A percentile compares a stretch with the other conserved stretches of the same genome.
Evolutionary conservation across 176 grass and related monocot genomes (phyloP).

Genomic region (Neostapfia colusana): DNA sequence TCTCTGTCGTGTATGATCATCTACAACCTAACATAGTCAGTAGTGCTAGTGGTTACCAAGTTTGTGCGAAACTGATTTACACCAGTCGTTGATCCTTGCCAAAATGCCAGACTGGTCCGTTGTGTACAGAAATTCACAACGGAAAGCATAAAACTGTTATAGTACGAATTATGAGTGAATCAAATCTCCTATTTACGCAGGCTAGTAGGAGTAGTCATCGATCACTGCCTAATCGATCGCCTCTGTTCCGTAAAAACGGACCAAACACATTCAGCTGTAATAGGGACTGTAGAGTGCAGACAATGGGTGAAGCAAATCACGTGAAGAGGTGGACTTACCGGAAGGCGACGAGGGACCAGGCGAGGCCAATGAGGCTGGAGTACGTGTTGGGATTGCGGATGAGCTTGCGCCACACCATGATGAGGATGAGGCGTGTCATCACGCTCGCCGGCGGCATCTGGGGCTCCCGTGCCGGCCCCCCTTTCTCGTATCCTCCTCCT

Average conservation of each 20-base stretch:
- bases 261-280: not conserved
- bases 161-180: not conserved
- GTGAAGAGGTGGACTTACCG: constrained; percentile 45
- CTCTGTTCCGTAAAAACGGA: not conserved
- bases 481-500: too few relatives aligned
- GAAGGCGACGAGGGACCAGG: constrained; percentile 87
- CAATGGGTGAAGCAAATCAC: constrained; percentile 33
- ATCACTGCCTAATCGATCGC: not conserved
- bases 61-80: not conserved
- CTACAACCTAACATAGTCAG: not conserved
- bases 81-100: not conserved
- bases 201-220: not conserved
- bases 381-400: constrained; percentile 98
- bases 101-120: not conserved
- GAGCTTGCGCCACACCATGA: constrained; percentile 99
- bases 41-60: not conserved
- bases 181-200: not conserved
- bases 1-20: constrained; percentile 13
- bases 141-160: not conserved
- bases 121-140: too few relatives aligned
- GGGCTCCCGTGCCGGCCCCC: constrained; percentile 14
- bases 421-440: constrained; percentile 77
- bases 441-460: constrained; percentile 90
- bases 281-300: not conserved
- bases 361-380: constrained; percentile 78